phyloP scores from a whole-genome alignment of 441 rosid species.

The Pelargonium australe region DNA sequence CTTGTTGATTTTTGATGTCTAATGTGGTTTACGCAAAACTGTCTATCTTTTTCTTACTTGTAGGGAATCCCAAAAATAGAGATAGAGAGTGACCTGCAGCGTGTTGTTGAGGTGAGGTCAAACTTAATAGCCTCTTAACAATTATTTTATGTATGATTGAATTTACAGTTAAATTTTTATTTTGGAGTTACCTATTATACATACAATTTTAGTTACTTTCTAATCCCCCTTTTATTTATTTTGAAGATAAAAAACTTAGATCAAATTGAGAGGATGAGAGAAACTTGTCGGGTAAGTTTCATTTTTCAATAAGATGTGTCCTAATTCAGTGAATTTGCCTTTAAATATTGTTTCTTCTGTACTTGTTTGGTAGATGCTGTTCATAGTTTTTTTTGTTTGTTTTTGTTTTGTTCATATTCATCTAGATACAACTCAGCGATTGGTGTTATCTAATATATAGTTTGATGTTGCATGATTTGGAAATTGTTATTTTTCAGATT shows the following conservation, averaged over 20 bases:
- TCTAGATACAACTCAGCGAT: not conserved
- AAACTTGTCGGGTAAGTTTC: conserved; percentile 71
- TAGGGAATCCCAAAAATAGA: conserved; percentile 84
- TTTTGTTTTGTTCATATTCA: not conserved
- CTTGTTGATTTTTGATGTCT: conserved; percentile 1
- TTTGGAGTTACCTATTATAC: not conserved
- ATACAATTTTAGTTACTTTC: conserved; percentile 5
- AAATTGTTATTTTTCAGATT: conserved; percentile 39
- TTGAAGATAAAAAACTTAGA: conserved; percentile 75
- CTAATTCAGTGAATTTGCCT: not conserved
- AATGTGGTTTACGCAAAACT: conserved; percentile 1
- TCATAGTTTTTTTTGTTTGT: too few relatives aligned
- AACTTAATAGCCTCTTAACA: conserved; percentile 4
- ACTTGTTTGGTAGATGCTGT: not conserved
- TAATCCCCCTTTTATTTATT: conserved; percentile 14
- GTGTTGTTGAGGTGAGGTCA: conserved; percentile 64
- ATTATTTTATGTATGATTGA: conserved; percentile 3
- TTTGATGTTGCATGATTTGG: conserved; percentile 8
- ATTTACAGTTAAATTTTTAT: not conserved
- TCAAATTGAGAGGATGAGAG: conserved; percentile 80
- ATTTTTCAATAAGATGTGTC: not conserved
- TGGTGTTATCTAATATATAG: not conserved
- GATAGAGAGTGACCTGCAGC: conserved; percentile 80
- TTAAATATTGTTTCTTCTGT: conserved; percentile 2
- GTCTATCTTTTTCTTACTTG: conserved; percentile 12